Base-by-base conservation (phyloP, 176 grass and related monocot genomes). In the Oryza officinalis region DNA sequence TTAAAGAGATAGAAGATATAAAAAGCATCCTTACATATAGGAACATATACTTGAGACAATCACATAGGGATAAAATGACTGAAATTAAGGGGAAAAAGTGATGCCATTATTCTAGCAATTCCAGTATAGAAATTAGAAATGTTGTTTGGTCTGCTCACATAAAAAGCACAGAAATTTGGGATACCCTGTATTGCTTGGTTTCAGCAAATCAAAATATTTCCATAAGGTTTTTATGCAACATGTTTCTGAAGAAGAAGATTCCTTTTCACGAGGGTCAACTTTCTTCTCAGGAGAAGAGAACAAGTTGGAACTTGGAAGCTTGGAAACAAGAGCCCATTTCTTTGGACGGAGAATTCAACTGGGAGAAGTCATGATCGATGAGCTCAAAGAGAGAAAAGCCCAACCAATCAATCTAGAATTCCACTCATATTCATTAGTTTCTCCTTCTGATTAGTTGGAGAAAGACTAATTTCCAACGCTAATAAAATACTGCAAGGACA, bases 321-420 rank as follows among this genome's bases (percentile, higher is more conserved):
- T 66, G 13, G 27, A 30, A 30, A 7, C 31, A 41, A 70, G 67
- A 23, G 18, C 31, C 18, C 23, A 1, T 3, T 22, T 33, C 4
- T 37, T 5, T 23, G 30, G 67, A 70, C 67, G 67, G 67, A 40
- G 67, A 70, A 70, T 70, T 70, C 67, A 70, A 70, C 35, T 32
- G 67, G 27, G 27, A 70, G 67, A 20, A 18, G 67, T 40, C 33
- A 40, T 41, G 67, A 70, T 70, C 67, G 35, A 41, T 70, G 67
- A 70, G 32, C 67, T 40, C 67, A 40, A 40, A 20, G 67, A n/a
- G 18, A 31, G 6, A 23, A 40, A 69, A 38, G 10, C 0, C 20
- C 20, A 57, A 57, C 52, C 17, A 18, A 70, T 17, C 30, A 40
- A 10, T 41, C 67, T 70, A 31, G 64, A 66, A 57, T 20, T 57